Evolutionary conservation across 2,329 filamentous ascomycete species (phyloP).

Genomic region (Cladosporium halotolerans): DNA sequence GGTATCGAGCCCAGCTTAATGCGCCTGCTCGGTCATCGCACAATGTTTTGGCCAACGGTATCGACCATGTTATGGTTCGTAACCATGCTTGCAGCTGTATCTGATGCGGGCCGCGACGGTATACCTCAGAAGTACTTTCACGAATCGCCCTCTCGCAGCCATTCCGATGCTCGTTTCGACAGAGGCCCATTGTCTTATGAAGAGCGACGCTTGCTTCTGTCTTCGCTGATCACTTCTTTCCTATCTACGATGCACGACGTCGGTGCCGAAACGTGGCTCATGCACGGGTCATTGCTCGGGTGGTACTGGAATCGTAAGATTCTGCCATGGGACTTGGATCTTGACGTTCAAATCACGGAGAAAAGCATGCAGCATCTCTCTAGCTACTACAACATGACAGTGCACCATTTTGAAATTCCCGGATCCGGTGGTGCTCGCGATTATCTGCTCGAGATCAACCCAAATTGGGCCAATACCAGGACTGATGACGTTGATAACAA

Average conservation of each 20-base stretch:
- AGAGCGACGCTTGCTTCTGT: neutral
- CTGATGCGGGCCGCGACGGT: no score
- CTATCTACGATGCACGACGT: slow-evolving; percentile 34
- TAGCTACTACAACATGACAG: slow-evolving; percentile 56
- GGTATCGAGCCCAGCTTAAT: no score
- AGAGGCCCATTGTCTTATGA: neutral
- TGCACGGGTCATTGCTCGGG: slow-evolving; percentile 55
- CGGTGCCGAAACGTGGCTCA: slow-evolving; percentile 55
- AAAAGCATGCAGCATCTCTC: slow-evolving; percentile 49
- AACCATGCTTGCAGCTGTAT: no score
- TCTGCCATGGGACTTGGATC: slow-evolving; percentile 56
- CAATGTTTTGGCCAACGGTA: no score
- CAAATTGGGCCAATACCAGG: slow-evolving; percentile 43
- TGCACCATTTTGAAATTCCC: slow-evolving; percentile 20
- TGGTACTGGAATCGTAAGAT: slow-evolving; percentile 60
- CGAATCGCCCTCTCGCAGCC: neutral
- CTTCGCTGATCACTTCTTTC: neutral
- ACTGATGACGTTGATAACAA: slow-evolving; percentile 46
- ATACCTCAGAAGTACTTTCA: neutral
- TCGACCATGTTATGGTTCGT: no score
- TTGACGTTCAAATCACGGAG: slow-evolving; percentile 55
- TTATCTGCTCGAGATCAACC: slow-evolving; percentile 56
- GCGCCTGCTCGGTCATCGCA: no score
- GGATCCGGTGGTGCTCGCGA: no score
- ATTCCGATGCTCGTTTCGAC: neutral